Evolutionary conservation across 306 rosid genomes (phyloP).

Genomic region (Acacia melanoxylon): DNA sequence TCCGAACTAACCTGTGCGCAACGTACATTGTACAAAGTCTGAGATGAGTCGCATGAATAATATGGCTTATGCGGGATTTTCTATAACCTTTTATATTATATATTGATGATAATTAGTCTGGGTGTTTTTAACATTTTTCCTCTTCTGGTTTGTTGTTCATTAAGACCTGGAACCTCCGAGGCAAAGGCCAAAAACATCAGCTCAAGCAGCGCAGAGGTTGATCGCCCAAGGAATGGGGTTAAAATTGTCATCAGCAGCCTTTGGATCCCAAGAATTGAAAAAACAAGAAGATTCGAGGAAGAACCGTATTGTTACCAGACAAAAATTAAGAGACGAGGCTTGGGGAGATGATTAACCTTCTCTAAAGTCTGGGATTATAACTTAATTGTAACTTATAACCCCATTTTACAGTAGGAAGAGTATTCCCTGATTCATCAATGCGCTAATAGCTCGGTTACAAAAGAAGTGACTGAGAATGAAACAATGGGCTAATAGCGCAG

Average conservation of each 20-base stretch:
- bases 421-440: background rate
- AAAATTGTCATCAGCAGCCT: conserved; percentile 53
- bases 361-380: background rate
- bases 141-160: conserved; percentile 25
- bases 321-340: conserved; percentile 83
- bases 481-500: background rate
- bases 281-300: conserved; percentile 70
- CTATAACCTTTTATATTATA: too few relatives aligned
- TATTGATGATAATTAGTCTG: too few relatives aligned
- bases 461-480: background rate
- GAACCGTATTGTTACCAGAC: conserved; percentile 75
- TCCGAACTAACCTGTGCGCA: background rate
- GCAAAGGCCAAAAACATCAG: conserved; percentile 80
- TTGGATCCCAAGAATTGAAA: conserved; percentile 56
- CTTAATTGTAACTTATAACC: background rate
- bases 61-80: background rate
- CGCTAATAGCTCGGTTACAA: background rate
- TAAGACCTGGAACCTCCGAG: conserved; percentile 89
- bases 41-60: background rate
- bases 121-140: background rate
- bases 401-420: background rate
- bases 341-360: conserved; percentile 76
- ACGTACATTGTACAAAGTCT: background rate
- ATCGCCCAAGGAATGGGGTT: conserved; percentile 92
- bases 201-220: conserved; percentile 78